phyloP scores from a whole-genome alignment of 345 rosid species.

The Alliaria petiolata region DNA sequence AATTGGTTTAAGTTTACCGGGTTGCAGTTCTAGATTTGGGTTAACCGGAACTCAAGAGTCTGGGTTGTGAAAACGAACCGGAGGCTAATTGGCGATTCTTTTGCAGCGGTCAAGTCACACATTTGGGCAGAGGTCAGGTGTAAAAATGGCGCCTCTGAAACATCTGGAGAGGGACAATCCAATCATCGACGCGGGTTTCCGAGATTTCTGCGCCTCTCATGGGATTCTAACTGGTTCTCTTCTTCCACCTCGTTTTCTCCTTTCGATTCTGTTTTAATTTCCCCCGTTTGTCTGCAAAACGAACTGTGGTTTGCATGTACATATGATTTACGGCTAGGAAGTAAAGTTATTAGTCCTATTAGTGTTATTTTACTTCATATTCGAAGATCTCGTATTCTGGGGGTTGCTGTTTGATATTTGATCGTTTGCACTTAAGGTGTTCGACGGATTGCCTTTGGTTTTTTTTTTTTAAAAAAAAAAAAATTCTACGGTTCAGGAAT shows the following conservation, averaged over 20 bases:
- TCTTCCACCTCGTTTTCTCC: background rate
- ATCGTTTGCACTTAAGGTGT: background rate
- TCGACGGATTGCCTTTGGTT: constrained; percentile 13
- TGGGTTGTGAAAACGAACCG: background rate
- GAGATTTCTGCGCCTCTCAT: constrained; percentile 55
- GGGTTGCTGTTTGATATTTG: background rate
- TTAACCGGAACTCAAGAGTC: background rate
- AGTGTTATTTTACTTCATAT: background rate
- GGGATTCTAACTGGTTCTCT: constrained; percentile 51
- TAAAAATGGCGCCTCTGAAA: constrained; percentile 54
- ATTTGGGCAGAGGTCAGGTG: background rate
- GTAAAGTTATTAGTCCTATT: background rate
- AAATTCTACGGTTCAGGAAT: no score
- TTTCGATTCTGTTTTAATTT: background rate
- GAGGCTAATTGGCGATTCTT: background rate
- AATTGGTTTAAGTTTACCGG: background rate
- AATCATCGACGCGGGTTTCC: constrained; percentile 49
- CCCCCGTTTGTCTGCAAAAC: background rate
- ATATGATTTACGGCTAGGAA: background rate
- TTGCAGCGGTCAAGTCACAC: background rate
- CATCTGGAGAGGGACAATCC: constrained; percentile 49
- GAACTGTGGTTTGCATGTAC: background rate
- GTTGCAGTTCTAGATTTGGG: background rate
- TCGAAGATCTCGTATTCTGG: background rate
- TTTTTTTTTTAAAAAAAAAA: no score